Evolutionary conservation across 805 yeast species (phyloP), one percentile per base, ranked within the genome.

Genomic region (Saccharomycodes ludwigii): DNA sequence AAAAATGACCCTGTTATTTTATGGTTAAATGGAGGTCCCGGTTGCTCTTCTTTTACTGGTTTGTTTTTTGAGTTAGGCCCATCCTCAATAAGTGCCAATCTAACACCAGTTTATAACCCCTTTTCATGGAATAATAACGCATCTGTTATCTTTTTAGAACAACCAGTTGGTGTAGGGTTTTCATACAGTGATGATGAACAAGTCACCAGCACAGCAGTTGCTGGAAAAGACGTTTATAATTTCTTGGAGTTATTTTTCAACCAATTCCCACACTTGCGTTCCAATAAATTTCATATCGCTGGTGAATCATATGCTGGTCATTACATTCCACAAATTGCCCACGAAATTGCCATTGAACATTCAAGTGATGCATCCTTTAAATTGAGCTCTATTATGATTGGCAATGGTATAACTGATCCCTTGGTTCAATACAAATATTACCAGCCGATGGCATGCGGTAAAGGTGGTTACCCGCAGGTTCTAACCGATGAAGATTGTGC

Each of bases 11-110:
- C 96, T 2, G 67, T 85, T 15, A 68, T 88, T 34, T 57, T 78
- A 37, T 80, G 88, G 97, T 64, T 86, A 45, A 86, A 86, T 51
- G 96, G 96, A 41, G 95, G 96, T 4, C 96, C 96, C 22, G 96
- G 96, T 9, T 86, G 96, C 52, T 82, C 95, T 0, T 82, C 95
- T 1, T 59, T 84, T 50, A 82, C 93, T 21, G 96, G 96, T 6
- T 62, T 86, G 36, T 73, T 88, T 46, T 84, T 86, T 48, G 97
- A 88, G 55, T 67, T 85, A 48, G 97, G 97, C 17, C 94, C 96
- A 4, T 70, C 94, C 1, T 65, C 76, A 10, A 73, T 88, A 37
- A 74, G 71, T 38, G 55, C 69, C 21, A 66, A 71, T 34, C 56
- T 79, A 43, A 69, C 73, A 45, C 85, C 93, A n/a, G 67, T 69